Percentiles rank a stretch among this genome's conserved stretches.
These are phyloP conservation scores for Paracoccidioides lutzii DNA, from an alignment of 2,329 filamentous ascomycete species.

Conservation along the genomic window DNA sequence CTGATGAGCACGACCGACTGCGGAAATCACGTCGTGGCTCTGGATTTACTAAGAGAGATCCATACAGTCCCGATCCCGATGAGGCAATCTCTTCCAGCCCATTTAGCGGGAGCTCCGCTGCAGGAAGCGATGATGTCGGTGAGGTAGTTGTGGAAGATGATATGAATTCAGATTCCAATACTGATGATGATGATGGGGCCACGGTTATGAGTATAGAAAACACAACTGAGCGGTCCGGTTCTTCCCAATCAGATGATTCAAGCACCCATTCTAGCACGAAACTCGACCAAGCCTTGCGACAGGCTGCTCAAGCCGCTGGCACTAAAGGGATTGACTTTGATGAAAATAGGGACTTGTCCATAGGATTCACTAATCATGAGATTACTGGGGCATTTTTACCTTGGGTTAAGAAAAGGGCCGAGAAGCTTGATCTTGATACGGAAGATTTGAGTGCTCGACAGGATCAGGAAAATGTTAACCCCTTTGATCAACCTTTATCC, in stretches of 20 bases:
- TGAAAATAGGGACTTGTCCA: constrained; percentile 56
- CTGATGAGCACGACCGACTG: constrained; percentile 7
- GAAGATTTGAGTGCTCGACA: constrained; percentile 30
- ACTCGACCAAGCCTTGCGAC: constrained; percentile 63
- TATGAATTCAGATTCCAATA: constrained; percentile 37
- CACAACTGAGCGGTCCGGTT: constrained; percentile 54
- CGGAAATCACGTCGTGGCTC: constrained; percentile 44
- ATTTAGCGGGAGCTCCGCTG: constrained; percentile 49
- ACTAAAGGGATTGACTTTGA: constrained; percentile 54
- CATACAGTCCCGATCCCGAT: constrained; percentile 53
- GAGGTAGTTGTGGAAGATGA: constrained; percentile 31
- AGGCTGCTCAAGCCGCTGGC: constrained; percentile 62
- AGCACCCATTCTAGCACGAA: constrained; percentile 56
- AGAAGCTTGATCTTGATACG: constrained; percentile 30
- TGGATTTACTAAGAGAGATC: constrained; percentile 50
- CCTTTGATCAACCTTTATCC: constrained; percentile 14
- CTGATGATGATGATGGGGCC: constrained; percentile 55
- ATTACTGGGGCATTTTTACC: constrained; percentile 38
- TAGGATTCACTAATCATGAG: constrained; percentile 59
- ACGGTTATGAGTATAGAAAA: constrained; percentile 77
- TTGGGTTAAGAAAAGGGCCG: constrained; percentile 32
- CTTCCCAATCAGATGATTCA: constrained; percentile 41
- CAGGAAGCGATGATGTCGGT: constrained; percentile 33
- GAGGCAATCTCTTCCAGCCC: constrained; percentile 64
- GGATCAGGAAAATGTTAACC: constrained; percentile 35